Conservation (phyloP, 371 early-diverging fungal species). For the Choanephora cucurbitarum region DNA sequence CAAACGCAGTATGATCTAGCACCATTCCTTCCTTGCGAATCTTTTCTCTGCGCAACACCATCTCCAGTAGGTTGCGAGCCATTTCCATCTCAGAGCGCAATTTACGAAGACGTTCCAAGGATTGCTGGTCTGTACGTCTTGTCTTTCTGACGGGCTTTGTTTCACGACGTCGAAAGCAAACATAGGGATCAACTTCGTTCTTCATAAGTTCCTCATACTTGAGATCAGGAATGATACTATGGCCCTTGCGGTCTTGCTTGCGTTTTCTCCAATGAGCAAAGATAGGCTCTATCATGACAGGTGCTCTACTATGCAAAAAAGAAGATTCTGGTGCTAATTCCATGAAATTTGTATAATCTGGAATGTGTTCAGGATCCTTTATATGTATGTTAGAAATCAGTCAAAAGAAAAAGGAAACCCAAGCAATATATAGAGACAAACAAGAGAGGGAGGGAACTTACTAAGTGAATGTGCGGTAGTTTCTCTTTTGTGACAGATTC, state of each 20-base stretch:
- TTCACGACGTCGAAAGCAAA: slow-evolving; percentile 96
- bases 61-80: slow-evolving; percentile 76
- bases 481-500: slow-evolving; percentile 63
- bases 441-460: slow-evolving; percentile 41
- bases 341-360: slow-evolving; percentile 17
- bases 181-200: slow-evolving; percentile 88
- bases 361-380: slow-evolving; percentile 25
- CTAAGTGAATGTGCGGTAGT: slow-evolving; percentile 58
- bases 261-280: slow-evolving; percentile 53
- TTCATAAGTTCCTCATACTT: slow-evolving; percentile 60
- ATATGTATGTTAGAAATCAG: not conserved
- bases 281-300: slow-evolving; percentile 13
- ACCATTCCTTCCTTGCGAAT: slow-evolving; percentile 68
- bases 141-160: slow-evolving; percentile 87
- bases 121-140: slow-evolving; percentile 85
- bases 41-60: slow-evolving; percentile 81
- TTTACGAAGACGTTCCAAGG: slow-evolving; percentile 80
- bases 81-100: slow-evolving; percentile 80
- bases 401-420: too few species aligned
- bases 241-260: slow-evolving; percentile 47
- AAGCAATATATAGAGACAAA: not conserved
- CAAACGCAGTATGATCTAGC: slow-evolving; percentile 66
- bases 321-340: slow-evolving; percentile 19
- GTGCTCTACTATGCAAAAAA: slow-evolving; percentile 7
- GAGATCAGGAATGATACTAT: slow-evolving; percentile 64